Base-by-base conservation (phyloP, 768 basidiomycete species). In the Amyloporia xantha region DNA sequence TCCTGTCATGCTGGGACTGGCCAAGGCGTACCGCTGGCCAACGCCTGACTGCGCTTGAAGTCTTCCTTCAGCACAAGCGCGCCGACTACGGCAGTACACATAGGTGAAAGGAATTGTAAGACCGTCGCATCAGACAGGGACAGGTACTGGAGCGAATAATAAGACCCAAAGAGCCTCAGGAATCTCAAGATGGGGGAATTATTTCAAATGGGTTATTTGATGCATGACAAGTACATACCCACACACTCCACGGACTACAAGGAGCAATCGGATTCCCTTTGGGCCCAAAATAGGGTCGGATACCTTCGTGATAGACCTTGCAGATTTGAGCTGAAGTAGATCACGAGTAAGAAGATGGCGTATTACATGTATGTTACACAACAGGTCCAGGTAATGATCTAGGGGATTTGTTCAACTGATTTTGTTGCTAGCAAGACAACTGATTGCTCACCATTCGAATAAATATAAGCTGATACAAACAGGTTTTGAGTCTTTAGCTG, bases 81-180 rank as follows among this genome's bases (percentile, higher is more conserved):
- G 3, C 80, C 87, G 4, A 79, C 66, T 6, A 87, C 59, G 0
- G 78, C 80, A 0, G 81, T 84, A 27, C 72, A 71, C 49, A 84
- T 74, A 0, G 91, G 91, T 1, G 75, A 62, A 2, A 93, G 68
- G 67, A 91, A 93, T 0, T 81, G 80, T 36, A 95, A 68, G 5
- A 86, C 84, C 0, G 81, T 83, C 0, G 86, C 78, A 60, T 93
- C 91, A 1, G 85, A 84, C 0, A 93, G 71, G 0, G 85, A 84
- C 2, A 92, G 75, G 62, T 84, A 87, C 62, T 80, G 73, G 6
- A 91, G 68, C 0, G 86, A 78, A 58, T 77, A 84, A 62, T 85
- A 86, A 12, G 77, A 68, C 19, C 81, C 80, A 50, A 78, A 79
- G 5, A 90, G 66, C 2, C 82, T 84, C 42, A 87, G 74, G 62